phyloP scores from a whole-genome alignment of 495 filamentous ascomycete genomes.

The Aspergillus olivimuriae region DNA sequence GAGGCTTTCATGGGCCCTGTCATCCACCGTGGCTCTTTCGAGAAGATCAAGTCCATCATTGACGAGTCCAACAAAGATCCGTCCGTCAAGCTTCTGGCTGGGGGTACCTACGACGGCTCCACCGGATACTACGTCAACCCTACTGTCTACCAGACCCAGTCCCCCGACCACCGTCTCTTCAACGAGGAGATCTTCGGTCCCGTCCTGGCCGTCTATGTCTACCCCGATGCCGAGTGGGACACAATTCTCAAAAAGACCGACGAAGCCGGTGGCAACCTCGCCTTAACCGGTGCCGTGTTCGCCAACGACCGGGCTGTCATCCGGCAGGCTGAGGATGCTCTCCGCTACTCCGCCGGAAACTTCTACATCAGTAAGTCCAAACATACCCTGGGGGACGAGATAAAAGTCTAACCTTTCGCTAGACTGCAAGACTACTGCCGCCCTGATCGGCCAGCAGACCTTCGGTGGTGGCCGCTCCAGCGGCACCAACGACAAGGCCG shows the following conservation, averaged over 20 bases:
- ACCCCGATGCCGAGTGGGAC: slow-evolving; percentile 56
- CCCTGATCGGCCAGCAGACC: slow-evolving; percentile 76
- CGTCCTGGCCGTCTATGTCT: slow-evolving; percentile 62
- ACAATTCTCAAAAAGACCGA: slow-evolving; percentile 52
- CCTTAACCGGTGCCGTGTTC: slow-evolving; percentile 73
- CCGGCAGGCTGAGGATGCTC: slow-evolving; percentile 62
- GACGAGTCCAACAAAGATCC: slow-evolving; percentile 61
- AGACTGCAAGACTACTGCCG: slow-evolving; percentile 76
- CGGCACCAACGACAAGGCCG: slow-evolving; percentile 81
- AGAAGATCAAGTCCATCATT: slow-evolving; percentile 61
- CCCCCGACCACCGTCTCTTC: slow-evolving; percentile 59
- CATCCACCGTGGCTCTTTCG: slow-evolving; percentile 65
- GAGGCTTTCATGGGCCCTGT: slow-evolving; percentile 71
- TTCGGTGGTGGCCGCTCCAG: slow-evolving; percentile 72
- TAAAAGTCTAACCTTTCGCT: background rate
- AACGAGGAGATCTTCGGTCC: slow-evolving; percentile 74
- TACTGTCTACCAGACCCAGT: slow-evolving; percentile 60
- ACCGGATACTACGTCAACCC: slow-evolving; percentile 68
- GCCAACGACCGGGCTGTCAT: slow-evolving; percentile 61
- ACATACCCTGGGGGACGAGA: background rate
- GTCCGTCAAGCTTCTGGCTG: slow-evolving; percentile 55
- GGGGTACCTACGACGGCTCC: slow-evolving; percentile 62
- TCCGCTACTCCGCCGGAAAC: slow-evolving; percentile 75
- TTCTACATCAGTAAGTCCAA: slow-evolving; percentile 66
- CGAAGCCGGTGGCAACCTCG: slow-evolving; percentile 55